These are phyloP conservation scores for Breviolum minutum DNA, from an alignment of 73 alveolate genomes.

Conservation along the genomic window DNA sequence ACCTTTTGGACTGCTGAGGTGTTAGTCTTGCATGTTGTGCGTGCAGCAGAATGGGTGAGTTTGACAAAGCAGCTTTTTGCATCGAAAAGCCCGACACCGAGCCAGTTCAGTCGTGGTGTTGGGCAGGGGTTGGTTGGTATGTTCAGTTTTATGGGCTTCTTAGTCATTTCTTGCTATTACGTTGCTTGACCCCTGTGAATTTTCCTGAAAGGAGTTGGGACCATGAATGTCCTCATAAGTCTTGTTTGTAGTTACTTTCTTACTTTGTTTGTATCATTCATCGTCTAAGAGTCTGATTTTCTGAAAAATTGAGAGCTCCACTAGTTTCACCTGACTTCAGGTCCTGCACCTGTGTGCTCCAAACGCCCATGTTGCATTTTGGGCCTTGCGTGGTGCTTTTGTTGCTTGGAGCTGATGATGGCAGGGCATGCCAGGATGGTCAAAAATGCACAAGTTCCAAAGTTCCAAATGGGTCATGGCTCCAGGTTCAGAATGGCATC, in stretches of 20 bases:
- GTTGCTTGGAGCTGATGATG: slow-evolving; percentile 16
- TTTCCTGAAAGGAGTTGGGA: too few species aligned
- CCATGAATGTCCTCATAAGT: too few species aligned
- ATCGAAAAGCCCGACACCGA: slow-evolving; percentile 8
- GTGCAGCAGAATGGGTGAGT: slow-evolving; percentile 22
- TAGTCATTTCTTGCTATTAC: too few species aligned
- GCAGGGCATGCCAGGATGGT: not conserved
- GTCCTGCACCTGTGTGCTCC: slow-evolving; percentile 68
- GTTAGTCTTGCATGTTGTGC: slow-evolving; percentile 26
- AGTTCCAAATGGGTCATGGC: not conserved
- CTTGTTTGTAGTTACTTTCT: too few species aligned
- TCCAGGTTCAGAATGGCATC: slow-evolving; percentile 24
- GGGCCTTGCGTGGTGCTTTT: slow-evolving; percentile 68
- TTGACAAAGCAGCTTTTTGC: slow-evolving; percentile 29
- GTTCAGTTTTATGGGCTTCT: too few species aligned
- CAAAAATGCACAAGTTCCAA: too few species aligned
- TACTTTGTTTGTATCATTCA: not conserved
- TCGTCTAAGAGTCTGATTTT: not conserved
- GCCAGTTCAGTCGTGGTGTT: not conserved
- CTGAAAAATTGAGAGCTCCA: too few species aligned
- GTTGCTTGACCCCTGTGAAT: too few species aligned
- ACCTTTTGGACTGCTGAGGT: not conserved
- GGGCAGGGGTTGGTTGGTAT: not conserved
- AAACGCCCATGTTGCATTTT: slow-evolving; percentile 43
- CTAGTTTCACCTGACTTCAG: slow-evolving; percentile 20